These are phyloP conservation scores for Fusarium fujikuroi DNA, from an alignment of 2,329 filamentous ascomycete genomes.

Conservation along the genomic window DNA sequence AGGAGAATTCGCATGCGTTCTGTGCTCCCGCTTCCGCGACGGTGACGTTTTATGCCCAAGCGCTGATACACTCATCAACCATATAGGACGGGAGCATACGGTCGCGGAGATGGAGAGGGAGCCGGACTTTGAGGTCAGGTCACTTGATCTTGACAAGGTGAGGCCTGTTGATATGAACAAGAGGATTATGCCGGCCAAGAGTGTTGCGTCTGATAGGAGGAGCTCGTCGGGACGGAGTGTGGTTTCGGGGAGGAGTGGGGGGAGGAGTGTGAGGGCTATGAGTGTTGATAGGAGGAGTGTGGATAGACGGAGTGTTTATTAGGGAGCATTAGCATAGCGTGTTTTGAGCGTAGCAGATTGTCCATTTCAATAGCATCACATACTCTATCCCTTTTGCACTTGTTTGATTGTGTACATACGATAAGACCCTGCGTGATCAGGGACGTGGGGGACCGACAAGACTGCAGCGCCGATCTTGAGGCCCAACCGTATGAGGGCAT, in stretches of 20 bases:
- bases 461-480: neutral
- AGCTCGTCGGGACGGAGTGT: neutral
- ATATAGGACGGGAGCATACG: constrained; percentile 32
- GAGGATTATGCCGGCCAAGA: constrained; percentile 14
- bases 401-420: rapidly evolving
- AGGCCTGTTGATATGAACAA: constrained; percentile 8
- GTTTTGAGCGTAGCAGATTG: neutral
- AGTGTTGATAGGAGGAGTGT: constrained; percentile 21
- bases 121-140: constrained; percentile 31
- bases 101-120: constrained; percentile 38
- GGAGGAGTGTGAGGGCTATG: constrained; percentile 15
- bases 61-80: constrained; percentile 34
- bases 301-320: constrained; percentile 11
- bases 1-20: constrained; percentile 38
- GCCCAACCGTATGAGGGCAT: neutral
- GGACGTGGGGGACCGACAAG: neutral
- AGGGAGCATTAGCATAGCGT: constrained; percentile 17
- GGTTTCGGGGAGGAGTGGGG: neutral
- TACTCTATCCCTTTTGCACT: rapidly evolving
- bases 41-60: constrained; percentile 32
- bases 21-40: constrained; percentile 37
- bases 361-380: neutral
- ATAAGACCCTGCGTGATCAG: neutral
- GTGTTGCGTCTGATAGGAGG: neutral
- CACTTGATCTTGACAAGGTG: constrained; percentile 20